Evolutionary conservation across 164 flowering plant species (phyloP).

Genomic region (Vitis rupestris): DNA sequence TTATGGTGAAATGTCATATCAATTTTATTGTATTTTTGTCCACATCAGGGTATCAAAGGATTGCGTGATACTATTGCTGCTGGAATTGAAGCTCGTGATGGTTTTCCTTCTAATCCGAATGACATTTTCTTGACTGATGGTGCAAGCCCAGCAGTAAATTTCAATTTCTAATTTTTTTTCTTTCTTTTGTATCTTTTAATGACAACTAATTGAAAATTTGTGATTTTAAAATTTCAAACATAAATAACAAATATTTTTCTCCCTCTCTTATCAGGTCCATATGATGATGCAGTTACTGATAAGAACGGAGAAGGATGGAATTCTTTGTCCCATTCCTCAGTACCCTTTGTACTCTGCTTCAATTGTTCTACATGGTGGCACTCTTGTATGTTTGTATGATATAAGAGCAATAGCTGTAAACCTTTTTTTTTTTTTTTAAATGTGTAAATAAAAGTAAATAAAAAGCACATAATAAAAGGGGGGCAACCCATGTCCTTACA

Average conservation of each 20-base stretch:
- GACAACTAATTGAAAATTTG: neutral
- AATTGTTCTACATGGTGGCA: slow-evolving; percentile 96
- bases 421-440: too few relatives aligned
- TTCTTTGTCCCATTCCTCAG: slow-evolving; percentile 97
- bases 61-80: slow-evolving; percentile 90
- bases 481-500: too few relatives aligned
- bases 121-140: slow-evolving; percentile 98
- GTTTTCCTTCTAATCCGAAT: slow-evolving; percentile 84
- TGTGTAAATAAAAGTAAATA: too few relatives aligned
- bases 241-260: slow-evolving; percentile 3
- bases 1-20: neutral
- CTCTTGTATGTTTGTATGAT: slow-evolving; percentile 60
- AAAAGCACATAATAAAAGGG: too few relatives aligned
- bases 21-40: neutral
- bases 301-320: slow-evolving; percentile 89
- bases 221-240: neutral
- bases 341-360: slow-evolving; percentile 99
- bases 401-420: neutral
- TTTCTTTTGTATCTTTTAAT: neutral
- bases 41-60: slow-evolving; percentile 81
- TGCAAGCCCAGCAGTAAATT: slow-evolving; percentile 92
- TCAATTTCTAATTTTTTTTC: neutral
- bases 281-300: slow-evolving; percentile 97
- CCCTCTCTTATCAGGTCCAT: slow-evolving; percentile 61
- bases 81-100: slow-evolving; percentile 96